A percentile compares a stretch with the other conserved stretches of the same genome.
These are phyloP conservation scores for Hanseniaspora valbyensis DNA, from an alignment of 805 yeast genomes.

Conservation along the genomic window DNA sequence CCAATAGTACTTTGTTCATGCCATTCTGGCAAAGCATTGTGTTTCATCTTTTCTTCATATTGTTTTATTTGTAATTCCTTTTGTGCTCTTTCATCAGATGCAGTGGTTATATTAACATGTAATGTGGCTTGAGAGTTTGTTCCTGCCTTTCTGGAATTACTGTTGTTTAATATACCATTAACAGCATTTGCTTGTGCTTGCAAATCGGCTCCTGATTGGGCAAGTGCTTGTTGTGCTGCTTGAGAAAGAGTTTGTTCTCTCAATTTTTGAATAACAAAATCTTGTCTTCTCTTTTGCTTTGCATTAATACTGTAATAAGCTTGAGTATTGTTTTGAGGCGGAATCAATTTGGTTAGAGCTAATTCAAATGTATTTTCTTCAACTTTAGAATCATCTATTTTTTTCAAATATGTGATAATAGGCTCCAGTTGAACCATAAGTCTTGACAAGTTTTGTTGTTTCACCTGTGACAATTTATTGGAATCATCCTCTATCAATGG, in stretches of 20 bases:
- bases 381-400: constrained; percentile 65
- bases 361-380: constrained; percentile 87
- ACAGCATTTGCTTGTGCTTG: constrained; percentile 19
- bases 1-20: constrained; percentile 87
- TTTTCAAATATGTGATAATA: constrained; percentile 66
- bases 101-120: constrained; percentile 77
- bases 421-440: constrained; percentile 87
- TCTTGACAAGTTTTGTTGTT: constrained; percentile 69
- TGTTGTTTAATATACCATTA: constrained; percentile 31
- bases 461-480: constrained; percentile 65
- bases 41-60: constrained; percentile 62
- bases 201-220: constrained; percentile 16
- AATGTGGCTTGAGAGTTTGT: constrained; percentile 70
- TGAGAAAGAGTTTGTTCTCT: constrained; percentile 17
- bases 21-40: constrained; percentile 96
- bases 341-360: constrained; percentile 69
- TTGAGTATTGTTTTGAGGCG: constrained; percentile 60
- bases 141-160: constrained; percentile 40
- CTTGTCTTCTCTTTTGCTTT: constrained; percentile 32
- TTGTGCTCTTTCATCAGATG: constrained; percentile 66
- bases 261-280: constrained; percentile 16
- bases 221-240: constrained; percentile 27
- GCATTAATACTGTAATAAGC: constrained; percentile 60
- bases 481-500: constrained; percentile 78
- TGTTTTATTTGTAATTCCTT: constrained; percentile 56